Evolutionary conservation across 352 stramenopile genomes (phyloP), one percentile per base, ranked within the genome.

Genomic region (Phytopythium chamaehyphon): DNA sequence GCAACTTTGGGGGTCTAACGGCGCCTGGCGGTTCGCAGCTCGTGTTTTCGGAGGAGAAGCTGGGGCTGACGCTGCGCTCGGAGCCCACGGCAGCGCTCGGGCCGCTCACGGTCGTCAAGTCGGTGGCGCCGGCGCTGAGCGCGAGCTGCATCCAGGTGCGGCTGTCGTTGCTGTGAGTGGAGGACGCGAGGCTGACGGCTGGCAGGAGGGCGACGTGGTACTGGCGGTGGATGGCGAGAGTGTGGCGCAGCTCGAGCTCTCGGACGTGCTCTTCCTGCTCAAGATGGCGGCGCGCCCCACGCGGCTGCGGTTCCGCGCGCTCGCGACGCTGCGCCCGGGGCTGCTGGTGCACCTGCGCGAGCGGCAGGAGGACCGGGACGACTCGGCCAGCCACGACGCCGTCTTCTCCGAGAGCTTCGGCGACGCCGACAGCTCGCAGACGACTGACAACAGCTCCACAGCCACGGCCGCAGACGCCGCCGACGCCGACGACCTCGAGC

Each of bases 371-470:
- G 68, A 87, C 42, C 55, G 56, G n/a, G 71, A 87, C 19, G 80
- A 90, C 40, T 64, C 75, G 12, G 76, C 87, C 43, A 88, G 77
- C 44, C 80, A 86, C 42, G 64, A 71, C 43, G 80, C 80, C 12
- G 80, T 90, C 47, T 71, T 84, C 45, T 90, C 80, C 0, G 80
- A 90, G 56, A 88, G 76, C 36, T 90, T 90, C 61, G 77, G 80
- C 2, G 80, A 90, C 40, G 80, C 70, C 2, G 75, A 90, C 60
- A 90, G 80, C 53, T 72, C 66, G 1, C 61, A 73, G 22, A 87
- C 77, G 5, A 90, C 80, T 1, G 75, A 88, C 52, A 85, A 86
- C 51, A 88, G 77, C 61, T 90, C 80, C 0, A 66, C 88, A 5
- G 48, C 86, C 40, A 71, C 80, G 9, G 48, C 86, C 40, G 69